A percentile compares a stretch with the other conserved stretches of the same genome.
Conservation (phyloP, 1,284 basidiomycete species). For the Tausonia pullulans region DNA sequence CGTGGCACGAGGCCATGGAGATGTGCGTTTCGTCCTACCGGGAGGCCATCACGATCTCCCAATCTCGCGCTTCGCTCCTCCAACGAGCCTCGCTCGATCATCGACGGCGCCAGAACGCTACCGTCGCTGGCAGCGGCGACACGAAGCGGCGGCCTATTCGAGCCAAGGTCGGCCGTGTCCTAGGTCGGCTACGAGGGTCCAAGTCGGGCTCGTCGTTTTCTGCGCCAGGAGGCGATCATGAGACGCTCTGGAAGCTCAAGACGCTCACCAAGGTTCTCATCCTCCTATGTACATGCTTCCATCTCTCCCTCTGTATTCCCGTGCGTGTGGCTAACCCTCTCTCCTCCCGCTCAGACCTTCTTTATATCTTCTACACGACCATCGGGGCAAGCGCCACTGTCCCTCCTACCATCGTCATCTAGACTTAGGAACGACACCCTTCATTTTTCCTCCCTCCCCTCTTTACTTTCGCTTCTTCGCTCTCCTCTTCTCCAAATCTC, state of each 20-base stretch:
- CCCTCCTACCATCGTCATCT: not conserved
- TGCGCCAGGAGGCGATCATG: slow-evolving; percentile 8
- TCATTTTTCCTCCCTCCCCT: not conserved
- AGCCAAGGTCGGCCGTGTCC: slow-evolving; percentile 20
- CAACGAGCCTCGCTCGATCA: not conserved
- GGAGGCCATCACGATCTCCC: slow-evolving; percentile 29
- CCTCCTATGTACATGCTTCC: not conserved
- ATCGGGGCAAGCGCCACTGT: not conserved
- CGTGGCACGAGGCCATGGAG: slow-evolving; percentile 40
- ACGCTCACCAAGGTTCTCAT: slow-evolving; percentile 15
- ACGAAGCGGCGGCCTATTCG: slow-evolving; percentile 22
- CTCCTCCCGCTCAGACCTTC: not conserved
- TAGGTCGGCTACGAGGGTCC: slow-evolving; percentile 10
- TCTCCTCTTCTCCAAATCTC: not conserved
- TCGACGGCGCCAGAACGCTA: not conserved
- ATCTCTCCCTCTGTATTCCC: slow-evolving; percentile 10
- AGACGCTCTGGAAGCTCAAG: slow-evolving; percentile 23
- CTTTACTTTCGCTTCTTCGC: not conserved
- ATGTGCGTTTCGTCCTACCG: slow-evolving; percentile 43
- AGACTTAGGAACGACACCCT: not conserved
- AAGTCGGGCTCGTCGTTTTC: not conserved
- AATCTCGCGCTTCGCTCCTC: slow-evolving; percentile 1
- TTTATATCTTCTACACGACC: slow-evolving; percentile 11
- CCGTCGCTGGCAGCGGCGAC: slow-evolving; percentile 14
- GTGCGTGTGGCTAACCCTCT: not conserved